Percentiles rank a stretch among this genome's conserved stretches.
Evolutionary conservation across 768 basidiomycete genomes (phyloP).

Genomic region (Tylopilus cervinicoccineus): DNA sequence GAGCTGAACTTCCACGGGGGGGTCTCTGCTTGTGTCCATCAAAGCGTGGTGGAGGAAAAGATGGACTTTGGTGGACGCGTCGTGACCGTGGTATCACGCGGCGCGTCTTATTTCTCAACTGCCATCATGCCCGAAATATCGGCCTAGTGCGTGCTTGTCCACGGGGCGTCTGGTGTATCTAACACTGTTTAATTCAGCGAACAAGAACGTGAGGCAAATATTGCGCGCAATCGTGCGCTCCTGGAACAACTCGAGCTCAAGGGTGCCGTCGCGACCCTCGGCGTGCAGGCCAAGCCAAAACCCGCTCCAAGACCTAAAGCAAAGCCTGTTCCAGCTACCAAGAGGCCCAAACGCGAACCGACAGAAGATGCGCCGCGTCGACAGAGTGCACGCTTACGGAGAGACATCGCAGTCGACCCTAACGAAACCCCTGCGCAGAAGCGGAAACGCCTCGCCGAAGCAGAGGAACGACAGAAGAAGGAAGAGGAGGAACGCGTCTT

Average conservation of each 20-base stretch:
- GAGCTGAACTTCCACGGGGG: not conserved
- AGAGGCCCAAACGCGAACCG: slow-evolving; percentile 50
- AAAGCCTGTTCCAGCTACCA: slow-evolving; percentile 60
- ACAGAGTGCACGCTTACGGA: slow-evolving; percentile 60
- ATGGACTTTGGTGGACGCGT: too few relatives aligned
- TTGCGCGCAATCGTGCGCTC: slow-evolving; percentile 73
- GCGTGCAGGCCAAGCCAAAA: slow-evolving; percentile 39
- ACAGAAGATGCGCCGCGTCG: slow-evolving; percentile 50
- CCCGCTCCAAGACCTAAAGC: slow-evolving; percentile 39
- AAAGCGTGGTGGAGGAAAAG: too few relatives aligned
- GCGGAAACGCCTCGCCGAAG: slow-evolving; percentile 60
- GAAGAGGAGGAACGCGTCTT: slow-evolving; percentile 61
- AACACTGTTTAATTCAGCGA: slow-evolving; percentile 38
- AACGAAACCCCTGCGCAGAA: slow-evolving; percentile 65
- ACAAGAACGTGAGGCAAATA: slow-evolving; percentile 73
- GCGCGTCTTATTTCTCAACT: slow-evolving; percentile 17
- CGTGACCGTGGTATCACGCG: slow-evolving; percentile 32
- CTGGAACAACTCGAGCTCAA: slow-evolving; percentile 68
- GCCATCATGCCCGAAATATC: slow-evolving; percentile 41
- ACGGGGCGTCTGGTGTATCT: not conserved
- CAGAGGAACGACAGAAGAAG: slow-evolving; percentile 52
- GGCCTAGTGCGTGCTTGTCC: slow-evolving; percentile 42
- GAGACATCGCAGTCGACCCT: slow-evolving; percentile 41
- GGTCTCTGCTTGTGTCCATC: not conserved
- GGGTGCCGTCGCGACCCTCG: slow-evolving; percentile 48